phyloP scores from a whole-genome alignment of 139 green algal genomes.

The Edaphochlamys debaryana region DNA sequence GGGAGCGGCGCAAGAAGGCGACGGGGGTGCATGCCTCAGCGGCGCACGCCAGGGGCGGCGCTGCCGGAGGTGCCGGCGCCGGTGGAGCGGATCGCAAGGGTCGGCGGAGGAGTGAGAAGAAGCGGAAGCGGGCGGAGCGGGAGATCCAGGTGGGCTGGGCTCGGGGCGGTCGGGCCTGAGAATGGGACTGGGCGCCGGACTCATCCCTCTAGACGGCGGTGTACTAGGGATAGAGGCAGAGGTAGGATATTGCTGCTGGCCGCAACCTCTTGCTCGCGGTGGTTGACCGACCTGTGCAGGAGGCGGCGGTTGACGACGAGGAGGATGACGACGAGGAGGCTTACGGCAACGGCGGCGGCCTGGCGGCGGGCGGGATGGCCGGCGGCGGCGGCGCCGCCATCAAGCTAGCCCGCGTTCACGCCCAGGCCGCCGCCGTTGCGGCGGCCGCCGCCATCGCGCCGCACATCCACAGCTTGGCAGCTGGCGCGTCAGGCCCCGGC shows the following conservation, averaged over 20 bases:
- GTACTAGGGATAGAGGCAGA: too few species aligned
- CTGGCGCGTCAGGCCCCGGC: too few species aligned
- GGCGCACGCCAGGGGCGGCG: too few species aligned
- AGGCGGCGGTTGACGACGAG: constrained; percentile 12
- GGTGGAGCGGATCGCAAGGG: neutral
- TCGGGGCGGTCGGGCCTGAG: neutral
- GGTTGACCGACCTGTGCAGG: too few species aligned
- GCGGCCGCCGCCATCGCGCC: neutral
- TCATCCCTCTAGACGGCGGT: too few species aligned
- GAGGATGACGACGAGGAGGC: constrained; percentile 15
- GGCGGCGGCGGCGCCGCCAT: too few species aligned
- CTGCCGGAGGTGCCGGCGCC: too few species aligned
- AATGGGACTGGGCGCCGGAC: neutral
- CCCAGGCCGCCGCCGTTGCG: neutral
- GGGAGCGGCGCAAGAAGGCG: neutral
- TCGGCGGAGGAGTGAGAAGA: constrained; percentile 32
- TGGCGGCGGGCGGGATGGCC: too few species aligned
- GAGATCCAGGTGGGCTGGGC: constrained; percentile 38
- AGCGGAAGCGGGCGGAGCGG: constrained; percentile 35
- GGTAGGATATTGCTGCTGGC: too few species aligned
- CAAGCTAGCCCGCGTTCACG: constrained; percentile 15
- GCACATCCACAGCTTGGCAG: too few species aligned
- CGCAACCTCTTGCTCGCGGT: too few species aligned
- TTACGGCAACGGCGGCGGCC: neutral
- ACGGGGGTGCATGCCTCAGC: too few species aligned